Evolutionary conservation across 2,329 filamentous ascomycete species (phyloP), one percentile per base, ranked within the genome.

Genomic region (Allantophomopsis cytisporea): DNA sequence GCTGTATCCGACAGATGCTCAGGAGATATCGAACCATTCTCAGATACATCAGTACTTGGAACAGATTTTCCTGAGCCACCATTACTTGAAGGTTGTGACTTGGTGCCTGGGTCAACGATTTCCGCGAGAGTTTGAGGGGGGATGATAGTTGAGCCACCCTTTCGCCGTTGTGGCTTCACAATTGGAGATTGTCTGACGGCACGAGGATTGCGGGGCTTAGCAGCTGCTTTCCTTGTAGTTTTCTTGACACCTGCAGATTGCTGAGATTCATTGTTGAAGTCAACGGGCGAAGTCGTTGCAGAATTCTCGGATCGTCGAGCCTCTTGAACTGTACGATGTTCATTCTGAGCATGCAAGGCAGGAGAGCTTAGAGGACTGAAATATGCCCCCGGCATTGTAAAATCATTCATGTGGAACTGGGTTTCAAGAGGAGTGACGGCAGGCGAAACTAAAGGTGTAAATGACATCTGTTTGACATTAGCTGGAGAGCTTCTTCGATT

Each of bases 341-440:
- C 73, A 44, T 65, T 73, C 55, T 87, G 81, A 1, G 83, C 81
- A 56, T 83, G 80, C 14, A 91, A 64, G 3, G 83, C 83, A 1
- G 84, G 84, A 13, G 84, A 91, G 5, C 82, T 87, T 37, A 91
- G 66, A 8, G 84, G 84, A 53, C 83, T 91, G 56, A 91, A 88
- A 60, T 87, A 89, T 28, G 81, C 73, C 30, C 73, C 73, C 0
- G 80, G 77, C 3, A 83, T 68, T 35, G 70, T 66, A 36, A 56
- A 58, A 40, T 74, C 69, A 11, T 66, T 64, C 32, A 62, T 56
- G 49, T 55, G 57, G 54, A 84, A 86, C 46, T 80, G 76, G 33
- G 73, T 67, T 52, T 88, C 84, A 38, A 87, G 67, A 16, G 84
- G 83, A 2, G 83, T 88, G 34, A 89, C 83, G 4, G 83, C 84